These are phyloP conservation scores for Colletotrichum ledebouriae DNA, from an alignment of 2,329 filamentous ascomycete genomes.

Conservation along the genomic window DNA sequence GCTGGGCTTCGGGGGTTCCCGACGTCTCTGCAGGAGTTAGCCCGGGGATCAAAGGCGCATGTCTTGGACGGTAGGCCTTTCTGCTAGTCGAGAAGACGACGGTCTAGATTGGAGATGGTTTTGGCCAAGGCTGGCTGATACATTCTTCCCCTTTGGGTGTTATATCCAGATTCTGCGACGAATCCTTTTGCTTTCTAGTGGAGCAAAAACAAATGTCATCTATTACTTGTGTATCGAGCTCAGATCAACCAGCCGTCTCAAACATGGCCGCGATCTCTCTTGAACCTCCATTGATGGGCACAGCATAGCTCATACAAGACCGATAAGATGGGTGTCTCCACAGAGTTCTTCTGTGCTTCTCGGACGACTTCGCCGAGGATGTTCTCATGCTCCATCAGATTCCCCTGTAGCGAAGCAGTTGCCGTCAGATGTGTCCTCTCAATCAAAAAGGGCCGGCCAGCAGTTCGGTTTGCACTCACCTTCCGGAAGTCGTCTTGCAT, in stretches of 20 bases:
- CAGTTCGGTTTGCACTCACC: background rate
- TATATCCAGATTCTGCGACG: no score
- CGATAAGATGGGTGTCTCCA: constrained; percentile 63
- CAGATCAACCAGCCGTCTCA: background rate
- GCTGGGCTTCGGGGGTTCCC: constrained; percentile 14
- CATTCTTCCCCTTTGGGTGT: no score
- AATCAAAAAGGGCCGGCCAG: no score
- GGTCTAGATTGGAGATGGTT: background rate
- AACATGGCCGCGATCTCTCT: constrained; percentile 54
- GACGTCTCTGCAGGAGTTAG: background rate
- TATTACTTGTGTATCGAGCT: no score
- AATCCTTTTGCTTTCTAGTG: no score
- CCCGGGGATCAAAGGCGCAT: background rate
- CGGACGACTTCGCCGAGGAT: constrained; percentile 66
- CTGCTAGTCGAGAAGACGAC: background rate
- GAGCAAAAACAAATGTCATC: background rate
- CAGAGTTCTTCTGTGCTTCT: constrained; percentile 59
- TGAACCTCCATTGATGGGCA: constrained; percentile 62
- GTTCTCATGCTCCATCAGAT: constrained; percentile 61
- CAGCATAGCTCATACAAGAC: constrained; percentile 63
- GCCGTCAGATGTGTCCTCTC: no score
- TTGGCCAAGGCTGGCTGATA: background rate
- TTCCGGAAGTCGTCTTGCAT: constrained; percentile 68
- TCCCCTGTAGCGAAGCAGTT: constrained; percentile 29
- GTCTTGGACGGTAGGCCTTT: constrained; percentile 1